Conservation (phyloP, 2,329 filamentous ascomycete genomes). For the Amauroascus verrucosus region DNA sequence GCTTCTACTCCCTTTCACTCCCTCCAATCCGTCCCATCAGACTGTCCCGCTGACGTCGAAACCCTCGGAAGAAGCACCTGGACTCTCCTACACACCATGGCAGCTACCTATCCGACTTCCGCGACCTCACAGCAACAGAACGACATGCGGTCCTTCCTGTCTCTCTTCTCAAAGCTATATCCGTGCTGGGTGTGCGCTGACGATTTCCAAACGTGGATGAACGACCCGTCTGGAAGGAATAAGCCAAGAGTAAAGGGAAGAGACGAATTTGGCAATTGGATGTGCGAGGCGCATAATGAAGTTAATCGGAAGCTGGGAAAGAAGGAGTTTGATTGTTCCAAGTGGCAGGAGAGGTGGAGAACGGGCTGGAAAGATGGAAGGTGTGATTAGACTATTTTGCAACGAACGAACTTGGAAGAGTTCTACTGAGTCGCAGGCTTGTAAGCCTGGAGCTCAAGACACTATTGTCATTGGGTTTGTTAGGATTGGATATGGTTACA, state of each 20-base stretch:
- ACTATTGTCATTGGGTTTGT: neutral
- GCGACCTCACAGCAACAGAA: conserved; percentile 60
- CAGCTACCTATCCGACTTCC: conserved; percentile 67
- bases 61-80: conserved; percentile 76
- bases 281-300: conserved; percentile 44
- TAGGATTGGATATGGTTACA: neutral
- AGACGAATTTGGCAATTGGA: conserved; percentile 40
- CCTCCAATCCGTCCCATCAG: conserved; percentile 38
- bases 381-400: conserved; percentile 49
- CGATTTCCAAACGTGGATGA: conserved; percentile 78
- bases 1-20: conserved; percentile 18
- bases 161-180: conserved; percentile 74
- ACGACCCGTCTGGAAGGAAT: conserved; percentile 46
- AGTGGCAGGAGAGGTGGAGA: conserved; percentile 90
- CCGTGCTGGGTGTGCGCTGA: conserved; percentile 94
- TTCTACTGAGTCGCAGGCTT: neutral
- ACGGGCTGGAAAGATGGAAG: conserved; percentile 68
- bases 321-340: conserved; percentile 73
- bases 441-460: neutral
- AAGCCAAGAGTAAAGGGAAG: conserved; percentile 50
- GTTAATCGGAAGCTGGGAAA: conserved; percentile 71
- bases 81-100: conserved; percentile 87
- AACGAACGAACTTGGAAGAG: neutral
- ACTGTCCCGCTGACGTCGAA: conserved; percentile 89
- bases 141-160: conserved; percentile 68